Evolutionary conservation across 345 rosid species (phyloP).

Genomic region (Camelina laxa): DNA sequence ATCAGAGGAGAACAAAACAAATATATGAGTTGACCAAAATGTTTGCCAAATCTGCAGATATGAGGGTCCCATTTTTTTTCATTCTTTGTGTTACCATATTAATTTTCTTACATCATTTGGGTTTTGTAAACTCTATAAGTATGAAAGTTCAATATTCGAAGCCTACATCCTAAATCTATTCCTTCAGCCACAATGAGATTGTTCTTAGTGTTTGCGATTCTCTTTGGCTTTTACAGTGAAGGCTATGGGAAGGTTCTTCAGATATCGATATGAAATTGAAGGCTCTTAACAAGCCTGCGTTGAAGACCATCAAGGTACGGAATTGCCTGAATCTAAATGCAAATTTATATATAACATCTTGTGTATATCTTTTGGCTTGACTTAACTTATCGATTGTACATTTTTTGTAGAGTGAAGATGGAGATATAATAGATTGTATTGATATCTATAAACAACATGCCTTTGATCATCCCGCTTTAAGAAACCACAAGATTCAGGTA

Average conservation of each 20-base stretch:
- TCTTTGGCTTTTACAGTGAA: constrained; percentile 16
- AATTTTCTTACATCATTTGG: too few species aligned
- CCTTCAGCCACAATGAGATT: constrained; percentile 20
- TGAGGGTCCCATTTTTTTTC: constrained; percentile 4
- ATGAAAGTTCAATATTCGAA: neutral
- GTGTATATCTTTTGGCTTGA: neutral
- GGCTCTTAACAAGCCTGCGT: constrained; percentile 56
- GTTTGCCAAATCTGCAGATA: too few species aligned
- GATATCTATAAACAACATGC: constrained; percentile 60
- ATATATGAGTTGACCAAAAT: neutral
- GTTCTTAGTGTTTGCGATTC: constrained; percentile 19
- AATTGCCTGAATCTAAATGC: neutral
- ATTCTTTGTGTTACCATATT: neutral
- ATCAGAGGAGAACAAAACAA: constrained; percentile 1
- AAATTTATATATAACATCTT: neutral
- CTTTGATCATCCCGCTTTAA: constrained; percentile 57
- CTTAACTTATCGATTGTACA: neutral
- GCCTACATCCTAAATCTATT: neutral
- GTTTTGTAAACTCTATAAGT: constrained; percentile 3
- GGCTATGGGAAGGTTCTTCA: constrained; percentile 7
- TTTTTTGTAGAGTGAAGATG: constrained; percentile 54
- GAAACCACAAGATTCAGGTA: constrained; percentile 56
- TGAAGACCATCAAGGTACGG: constrained; percentile 50
- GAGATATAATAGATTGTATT: constrained; percentile 61
- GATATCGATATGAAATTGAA: constrained; percentile 48